Evolutionary conservation across 2,329 filamentous ascomycete species (phyloP).

Genomic region (Rutstroemia sydowiana): DNA sequence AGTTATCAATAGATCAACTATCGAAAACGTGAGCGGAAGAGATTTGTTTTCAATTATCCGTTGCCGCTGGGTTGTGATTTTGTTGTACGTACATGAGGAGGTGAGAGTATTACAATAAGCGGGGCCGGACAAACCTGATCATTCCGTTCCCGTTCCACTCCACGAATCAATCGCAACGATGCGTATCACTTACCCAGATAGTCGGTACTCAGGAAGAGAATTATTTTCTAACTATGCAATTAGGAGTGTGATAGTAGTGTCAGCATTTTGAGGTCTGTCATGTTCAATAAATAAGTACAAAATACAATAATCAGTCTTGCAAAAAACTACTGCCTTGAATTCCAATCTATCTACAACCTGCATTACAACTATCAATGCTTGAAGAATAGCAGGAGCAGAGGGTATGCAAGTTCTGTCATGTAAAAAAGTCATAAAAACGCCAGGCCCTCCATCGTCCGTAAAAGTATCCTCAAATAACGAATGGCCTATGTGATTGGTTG

Average conservation of each 20-base stretch:
- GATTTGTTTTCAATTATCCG: not conserved
- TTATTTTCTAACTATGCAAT: too few relatives aligned
- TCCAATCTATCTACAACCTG: slow-evolving; percentile 8
- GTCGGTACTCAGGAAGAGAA: too few relatives aligned
- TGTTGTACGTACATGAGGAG: too few relatives aligned
- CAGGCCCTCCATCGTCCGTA: not conserved
- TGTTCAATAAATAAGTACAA: not conserved
- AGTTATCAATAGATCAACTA: not conserved
- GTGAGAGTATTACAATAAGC: not conserved
- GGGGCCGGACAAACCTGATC: not conserved
- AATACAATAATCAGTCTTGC: not conserved
- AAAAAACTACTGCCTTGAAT: not conserved
- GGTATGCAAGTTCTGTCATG: slow-evolving; percentile 10
- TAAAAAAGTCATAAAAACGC: slow-evolving; percentile 6
- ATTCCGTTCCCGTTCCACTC: not conserved
- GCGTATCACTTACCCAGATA: not conserved
- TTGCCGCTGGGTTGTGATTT: not conserved
- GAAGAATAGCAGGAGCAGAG: slow-evolving; percentile 7
- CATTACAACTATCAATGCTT: slow-evolving; percentile 10
- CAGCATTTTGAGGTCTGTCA: not conserved
- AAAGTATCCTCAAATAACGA: not conserved
- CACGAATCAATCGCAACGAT: not conserved
- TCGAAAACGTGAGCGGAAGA: not conserved
- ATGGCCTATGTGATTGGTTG: slow-evolving; percentile 1
- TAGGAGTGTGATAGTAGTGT: not conserved